phyloP scores from a whole-genome alignment of 129 eudicot species.

The Tagetes patula region DNA sequence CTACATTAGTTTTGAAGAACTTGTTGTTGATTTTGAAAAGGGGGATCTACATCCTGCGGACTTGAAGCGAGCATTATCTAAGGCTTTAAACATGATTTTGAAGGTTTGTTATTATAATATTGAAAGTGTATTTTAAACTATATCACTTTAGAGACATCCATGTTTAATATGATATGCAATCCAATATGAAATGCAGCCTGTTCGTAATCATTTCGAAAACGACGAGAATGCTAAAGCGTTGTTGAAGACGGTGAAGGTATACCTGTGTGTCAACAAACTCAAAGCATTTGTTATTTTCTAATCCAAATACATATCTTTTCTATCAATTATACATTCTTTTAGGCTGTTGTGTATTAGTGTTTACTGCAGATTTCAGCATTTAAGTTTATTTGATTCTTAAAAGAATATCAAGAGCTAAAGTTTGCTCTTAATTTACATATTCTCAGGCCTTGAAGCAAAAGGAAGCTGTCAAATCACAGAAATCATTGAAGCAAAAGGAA shows the following conservation, averaged over 20 bases:
- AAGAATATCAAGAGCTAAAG: too few relatives aligned
- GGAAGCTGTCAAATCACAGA: too few relatives aligned
- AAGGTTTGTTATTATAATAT: constrained; percentile 36
- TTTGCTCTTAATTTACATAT: too few relatives aligned
- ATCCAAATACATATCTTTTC: too few relatives aligned
- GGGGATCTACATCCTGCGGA: constrained; percentile 66
- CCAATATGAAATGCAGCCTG: neutral
- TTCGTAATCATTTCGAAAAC: constrained; percentile 4
- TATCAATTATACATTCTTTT: too few relatives aligned
- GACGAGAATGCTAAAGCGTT: neutral
- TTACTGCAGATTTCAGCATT: too few relatives aligned
- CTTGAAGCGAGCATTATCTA: constrained; percentile 58
- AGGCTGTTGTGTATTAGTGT: too few relatives aligned
- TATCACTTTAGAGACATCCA: neutral
- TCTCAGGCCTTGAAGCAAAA: too few relatives aligned
- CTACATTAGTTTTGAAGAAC: constrained; percentile 44
- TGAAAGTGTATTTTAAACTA: neutral
- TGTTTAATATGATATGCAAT: neutral
- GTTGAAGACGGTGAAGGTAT: neutral
- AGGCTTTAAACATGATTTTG: constrained; percentile 51
- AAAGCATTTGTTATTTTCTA: too few relatives aligned
- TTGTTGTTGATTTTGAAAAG: constrained; percentile 46
- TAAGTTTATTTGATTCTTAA: too few relatives aligned
- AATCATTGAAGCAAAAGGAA: too few relatives aligned
- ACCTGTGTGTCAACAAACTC: too few relatives aligned